Evolutionary conservation across 2,329 filamentous ascomycete genomes (phyloP), one percentile per base, ranked within the genome.

Genomic region (Monilinia aucupariae): DNA sequence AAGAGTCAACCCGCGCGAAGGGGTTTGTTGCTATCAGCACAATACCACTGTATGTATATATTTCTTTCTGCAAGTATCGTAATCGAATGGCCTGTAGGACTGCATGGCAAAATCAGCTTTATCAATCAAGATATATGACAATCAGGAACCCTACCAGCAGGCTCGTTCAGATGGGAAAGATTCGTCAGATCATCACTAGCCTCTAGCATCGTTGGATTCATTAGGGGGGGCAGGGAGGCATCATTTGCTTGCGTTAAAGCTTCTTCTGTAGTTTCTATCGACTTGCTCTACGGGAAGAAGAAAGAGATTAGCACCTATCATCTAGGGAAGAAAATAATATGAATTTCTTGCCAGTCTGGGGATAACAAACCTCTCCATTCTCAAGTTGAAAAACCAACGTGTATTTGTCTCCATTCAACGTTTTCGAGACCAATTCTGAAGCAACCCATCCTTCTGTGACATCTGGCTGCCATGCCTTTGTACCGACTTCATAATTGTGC

Each of bases 21-120:
- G 94, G 94, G 78, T 99, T 99, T 67, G 94, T 96, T 67, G 94
- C 94, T 79, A 99, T 99, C 71, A 99, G 83, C 68, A 99, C 94
- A 74, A 99, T 97, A 75, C 94, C 94, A 75, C 91, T 96, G 81
- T 99, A 99, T 74, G 94, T 99, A 82, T 99, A 99, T 73, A 99
- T 99, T 77, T 99, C 94, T 79, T 97, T 97, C 77, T 99, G 94
- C 67, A 90, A 84, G 79, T 99, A 99, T 76, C 94, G 91, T 74
- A 99, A 84, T 75, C 92, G 92, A 77, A 99, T 99, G 62, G 94
- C 94, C 82, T 99, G 94, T 68, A 99, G 81, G 66, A 99, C 96
- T 96, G 76, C 71, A 59, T 43, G 45, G 10, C 9, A 53, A 59
- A 30, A 66, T 71, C 62, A 69, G 67, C 64, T 59, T 61, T n/a